These are phyloP conservation scores for Plectosphaerella cucumerina DNA, from an alignment of 2,329 filamentous ascomycete species.

Conservation along the genomic window DNA sequence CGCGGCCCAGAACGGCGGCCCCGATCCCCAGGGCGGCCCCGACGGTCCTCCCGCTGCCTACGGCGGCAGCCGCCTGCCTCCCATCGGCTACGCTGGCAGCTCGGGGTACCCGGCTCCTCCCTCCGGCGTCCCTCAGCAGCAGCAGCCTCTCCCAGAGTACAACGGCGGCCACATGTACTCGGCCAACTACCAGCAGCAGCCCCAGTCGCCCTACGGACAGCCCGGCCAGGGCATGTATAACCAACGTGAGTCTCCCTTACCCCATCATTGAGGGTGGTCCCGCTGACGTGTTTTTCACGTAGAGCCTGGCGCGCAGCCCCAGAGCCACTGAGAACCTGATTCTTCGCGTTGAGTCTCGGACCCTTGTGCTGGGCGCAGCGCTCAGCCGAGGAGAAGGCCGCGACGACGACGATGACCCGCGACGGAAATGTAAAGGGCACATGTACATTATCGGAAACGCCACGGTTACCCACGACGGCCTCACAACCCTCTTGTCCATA, in stretches of 20 bases:
- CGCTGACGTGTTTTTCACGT: conserved; percentile 2
- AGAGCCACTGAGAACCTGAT: conserved; percentile 8
- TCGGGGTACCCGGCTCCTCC: conserved; percentile 64
- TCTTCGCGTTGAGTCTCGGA: too few relatives aligned
- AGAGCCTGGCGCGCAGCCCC: conserved; percentile 14
- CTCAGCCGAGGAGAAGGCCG: background rate
- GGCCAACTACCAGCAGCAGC: conserved; percentile 49
- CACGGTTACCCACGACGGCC: conserved; percentile 5
- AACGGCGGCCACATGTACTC: conserved; percentile 49
- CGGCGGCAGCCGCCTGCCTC: conserved; percentile 60
- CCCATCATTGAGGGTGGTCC: background rate
- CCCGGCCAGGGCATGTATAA: conserved; percentile 56
- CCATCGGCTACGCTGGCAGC: conserved; percentile 70
- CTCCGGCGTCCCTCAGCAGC: conserved; percentile 42
- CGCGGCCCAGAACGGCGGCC: conserved; percentile 45
- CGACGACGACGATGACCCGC: background rate
- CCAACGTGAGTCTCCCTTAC: conserved; percentile 37
- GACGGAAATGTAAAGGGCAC: conserved; percentile 6
- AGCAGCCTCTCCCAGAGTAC: conserved; percentile 54
- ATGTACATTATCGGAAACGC: conserved; percentile 12
- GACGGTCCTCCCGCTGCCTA: conserved; percentile 53
- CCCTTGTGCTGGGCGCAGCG: too few relatives aligned
- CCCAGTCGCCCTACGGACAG: conserved; percentile 55
- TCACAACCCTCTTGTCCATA: conserved; percentile 9
- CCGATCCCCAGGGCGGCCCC: conserved; percentile 40